A percentile compares a stretch with the other conserved stretches of the same genome.
phyloP scores from a whole-genome alignment of 306 rosid genomes.

The Sesbania bispinosa region DNA sequence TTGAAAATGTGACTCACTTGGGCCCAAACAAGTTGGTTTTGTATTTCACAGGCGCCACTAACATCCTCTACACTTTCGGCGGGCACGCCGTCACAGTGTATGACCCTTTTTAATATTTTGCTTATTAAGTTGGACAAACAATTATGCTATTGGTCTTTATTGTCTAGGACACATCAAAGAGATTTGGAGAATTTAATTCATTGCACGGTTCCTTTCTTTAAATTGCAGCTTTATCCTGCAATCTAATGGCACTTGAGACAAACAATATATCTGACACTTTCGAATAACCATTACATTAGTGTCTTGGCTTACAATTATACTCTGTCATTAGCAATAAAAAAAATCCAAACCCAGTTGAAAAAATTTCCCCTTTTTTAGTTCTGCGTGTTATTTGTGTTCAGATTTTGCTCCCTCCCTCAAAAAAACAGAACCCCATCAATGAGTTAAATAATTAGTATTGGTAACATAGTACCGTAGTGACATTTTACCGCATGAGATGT shows the following conservation, averaged over 20 bases:
- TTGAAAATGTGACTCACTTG: slow-evolving; percentile 33
- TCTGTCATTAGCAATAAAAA: slow-evolving; percentile 11
- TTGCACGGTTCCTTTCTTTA: slow-evolving; percentile 23
- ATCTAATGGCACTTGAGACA: slow-evolving; percentile 27
- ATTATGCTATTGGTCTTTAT: slow-evolving; percentile 22
- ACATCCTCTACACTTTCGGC: slow-evolving; percentile 45
- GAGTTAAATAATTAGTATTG: no score
- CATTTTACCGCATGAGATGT: slow-evolving; percentile 9
- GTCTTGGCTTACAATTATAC: slow-evolving; percentile 11
- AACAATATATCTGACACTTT: slow-evolving; percentile 21
- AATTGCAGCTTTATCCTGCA: slow-evolving; percentile 38
- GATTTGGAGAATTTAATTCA: slow-evolving; percentile 13
- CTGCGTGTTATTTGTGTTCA: no score
- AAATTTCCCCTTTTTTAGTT: no score
- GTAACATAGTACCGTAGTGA: background rate
- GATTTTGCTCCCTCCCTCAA: no score
- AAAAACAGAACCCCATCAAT: no score
- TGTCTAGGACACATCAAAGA: background rate
- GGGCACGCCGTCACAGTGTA: slow-evolving; percentile 49
- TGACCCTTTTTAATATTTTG: background rate
- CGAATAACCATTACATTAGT: background rate
- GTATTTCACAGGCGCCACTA: slow-evolving; percentile 48
- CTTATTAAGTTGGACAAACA: background rate
- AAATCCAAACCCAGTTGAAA: background rate
- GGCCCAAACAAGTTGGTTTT: slow-evolving; percentile 34